These are phyloP conservation scores for Trametes coccinea DNA, from an alignment of 768 basidiomycete species.

Conservation along the genomic window DNA sequence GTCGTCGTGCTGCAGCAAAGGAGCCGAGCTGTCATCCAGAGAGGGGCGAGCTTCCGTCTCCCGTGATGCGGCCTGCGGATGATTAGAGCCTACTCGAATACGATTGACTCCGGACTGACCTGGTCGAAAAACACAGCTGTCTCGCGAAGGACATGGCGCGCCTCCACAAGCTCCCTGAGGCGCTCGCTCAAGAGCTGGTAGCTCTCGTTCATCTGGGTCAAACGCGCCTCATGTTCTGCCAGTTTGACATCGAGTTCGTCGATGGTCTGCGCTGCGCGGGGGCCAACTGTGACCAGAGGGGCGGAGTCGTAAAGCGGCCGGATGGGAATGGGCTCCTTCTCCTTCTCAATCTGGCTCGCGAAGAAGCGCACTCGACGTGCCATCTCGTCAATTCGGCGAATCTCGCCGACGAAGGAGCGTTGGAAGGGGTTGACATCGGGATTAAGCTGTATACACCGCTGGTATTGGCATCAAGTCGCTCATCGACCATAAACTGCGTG, in stretches of 20 bases:
- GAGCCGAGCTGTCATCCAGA: constrained; percentile 89
- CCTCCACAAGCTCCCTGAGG: constrained; percentile 86
- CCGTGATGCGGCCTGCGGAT: constrained; percentile 70
- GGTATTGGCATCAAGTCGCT: too few species aligned
- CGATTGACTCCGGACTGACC: constrained; percentile 43
- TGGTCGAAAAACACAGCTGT: constrained; percentile 95
- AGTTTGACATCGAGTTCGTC: constrained; percentile 92
- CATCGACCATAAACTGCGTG: too few species aligned
- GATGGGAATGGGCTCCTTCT: constrained; percentile 78
- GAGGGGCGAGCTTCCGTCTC: constrained; percentile 82
- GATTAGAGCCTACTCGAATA: neutral
- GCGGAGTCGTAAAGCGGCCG: constrained; percentile 86
- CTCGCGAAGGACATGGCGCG: constrained; percentile 90
- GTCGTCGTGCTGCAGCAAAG: constrained; percentile 90
- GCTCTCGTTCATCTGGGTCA: constrained; percentile 89
- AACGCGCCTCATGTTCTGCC: constrained; percentile 79
- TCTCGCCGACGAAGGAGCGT: constrained; percentile 95
- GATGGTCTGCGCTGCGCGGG: constrained; percentile 88
- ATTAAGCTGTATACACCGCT: constrained; percentile 63
- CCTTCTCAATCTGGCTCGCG: constrained; percentile 78
- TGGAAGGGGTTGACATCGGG: constrained; percentile 96
- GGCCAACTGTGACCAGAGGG: constrained; percentile 86
- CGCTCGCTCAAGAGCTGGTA: constrained; percentile 88
- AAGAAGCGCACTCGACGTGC: constrained; percentile 93
- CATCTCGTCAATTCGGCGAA: constrained; percentile 95